These are phyloP conservation scores for Diaporthe velutina DNA, from an alignment of 2,329 filamentous ascomycete genomes.

Conservation along the genomic window DNA sequence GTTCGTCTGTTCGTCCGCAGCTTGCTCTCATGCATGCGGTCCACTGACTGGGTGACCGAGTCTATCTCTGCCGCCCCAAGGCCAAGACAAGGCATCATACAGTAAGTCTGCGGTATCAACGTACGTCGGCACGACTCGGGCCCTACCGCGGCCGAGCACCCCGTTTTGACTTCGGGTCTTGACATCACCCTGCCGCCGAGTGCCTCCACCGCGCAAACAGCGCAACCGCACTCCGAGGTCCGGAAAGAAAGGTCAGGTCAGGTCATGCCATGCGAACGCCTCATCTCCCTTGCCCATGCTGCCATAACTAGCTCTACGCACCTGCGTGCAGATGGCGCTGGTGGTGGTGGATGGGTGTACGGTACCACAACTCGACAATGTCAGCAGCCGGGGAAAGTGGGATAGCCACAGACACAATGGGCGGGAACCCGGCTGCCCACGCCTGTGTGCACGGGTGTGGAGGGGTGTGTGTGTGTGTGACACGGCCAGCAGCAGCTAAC, in stretches of 20 bases:
- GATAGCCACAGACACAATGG: constrained; percentile 17
- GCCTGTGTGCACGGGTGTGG: background rate
- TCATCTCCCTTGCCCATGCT: background rate
- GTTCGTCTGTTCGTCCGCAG: constrained; percentile 12
- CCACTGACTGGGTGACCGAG: background rate
- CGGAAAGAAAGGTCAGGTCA: background rate
- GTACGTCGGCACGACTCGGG: background rate
- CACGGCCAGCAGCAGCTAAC: background rate
- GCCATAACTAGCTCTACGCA: background rate
- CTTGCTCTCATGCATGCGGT: background rate
- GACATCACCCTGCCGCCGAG: constrained; percentile 21
- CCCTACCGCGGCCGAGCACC: constrained; percentile 18
- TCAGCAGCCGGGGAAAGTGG: constrained; percentile 1
- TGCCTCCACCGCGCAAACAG: constrained; percentile 25
- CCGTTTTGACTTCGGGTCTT: constrained; percentile 22
- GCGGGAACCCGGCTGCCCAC: background rate
- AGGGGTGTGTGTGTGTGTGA: background rate
- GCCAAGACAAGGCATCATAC: background rate
- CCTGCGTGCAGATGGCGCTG: background rate
- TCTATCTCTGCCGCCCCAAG: background rate
- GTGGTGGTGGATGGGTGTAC: background rate
- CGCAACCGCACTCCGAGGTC: background rate
- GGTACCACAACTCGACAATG: constrained; percentile 12
- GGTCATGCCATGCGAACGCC: background rate
- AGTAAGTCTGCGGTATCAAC: background rate